Conservation (phyloP, 371 early-diverging fungal genomes). For the Mucor saturninus region DNA sequence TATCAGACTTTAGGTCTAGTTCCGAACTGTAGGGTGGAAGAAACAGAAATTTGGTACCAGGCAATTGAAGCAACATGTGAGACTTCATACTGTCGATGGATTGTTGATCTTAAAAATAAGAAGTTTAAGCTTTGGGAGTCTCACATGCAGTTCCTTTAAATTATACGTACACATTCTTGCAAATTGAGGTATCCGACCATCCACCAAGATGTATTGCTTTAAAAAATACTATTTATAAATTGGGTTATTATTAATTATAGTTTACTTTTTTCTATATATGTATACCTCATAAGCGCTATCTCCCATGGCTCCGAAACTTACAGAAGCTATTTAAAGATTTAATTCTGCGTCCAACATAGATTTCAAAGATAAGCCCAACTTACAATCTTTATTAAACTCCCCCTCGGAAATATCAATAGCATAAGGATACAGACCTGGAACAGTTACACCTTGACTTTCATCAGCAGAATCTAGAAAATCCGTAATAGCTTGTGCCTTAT, state of each 20-base stretch:
- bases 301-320: slow-evolving; percentile 57
- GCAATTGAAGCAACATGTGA: slow-evolving; percentile 53
- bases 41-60: slow-evolving; percentile 50
- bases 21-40: slow-evolving; percentile 44
- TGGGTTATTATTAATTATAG: neutral
- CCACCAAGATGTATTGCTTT: slow-evolving; percentile 67
- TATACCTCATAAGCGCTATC: slow-evolving; percentile 62
- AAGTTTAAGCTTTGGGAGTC: neutral
- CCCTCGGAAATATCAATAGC: slow-evolving; percentile 42
- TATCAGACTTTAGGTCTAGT: slow-evolving; percentile 13
- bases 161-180: slow-evolving; percentile 57
- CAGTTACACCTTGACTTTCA: slow-evolving; percentile 42
- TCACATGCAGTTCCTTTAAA: too few relatives aligned
- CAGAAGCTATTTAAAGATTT: slow-evolving; percentile 20
- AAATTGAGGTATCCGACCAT: slow-evolving; percentile 57
- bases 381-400: slow-evolving; percentile 39
- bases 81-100: slow-evolving; percentile 54
- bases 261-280: neutral
- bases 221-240: slow-evolving; percentile 64
- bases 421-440: slow-evolving; percentile 64
- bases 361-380: neutral
- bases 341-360: neutral
- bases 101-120: slow-evolving; percentile 39
- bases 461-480: slow-evolving; percentile 46
- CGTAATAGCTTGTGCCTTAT: slow-evolving; percentile 55